Base-by-base conservation (phyloP, 192 early-diverging fungal species). In the Diversispora eburnea region DNA sequence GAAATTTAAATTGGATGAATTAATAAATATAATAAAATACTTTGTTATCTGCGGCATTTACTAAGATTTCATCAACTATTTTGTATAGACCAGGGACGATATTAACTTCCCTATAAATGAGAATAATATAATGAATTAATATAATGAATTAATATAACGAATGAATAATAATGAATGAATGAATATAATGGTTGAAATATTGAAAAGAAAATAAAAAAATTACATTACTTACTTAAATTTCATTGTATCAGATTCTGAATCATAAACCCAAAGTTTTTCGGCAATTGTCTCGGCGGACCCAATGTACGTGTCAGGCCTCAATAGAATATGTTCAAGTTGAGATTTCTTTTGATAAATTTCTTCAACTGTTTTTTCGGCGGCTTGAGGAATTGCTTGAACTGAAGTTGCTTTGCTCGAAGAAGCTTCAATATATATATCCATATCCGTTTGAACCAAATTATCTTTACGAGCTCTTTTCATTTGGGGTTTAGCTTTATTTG, bases 41-140 rank as follows among this genome's bases (percentile, higher is more conserved):
- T 88, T 94, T 93, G 83, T 95, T 95, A 76, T 98, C 94, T 56
- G 92, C 93, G 49, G 93, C 95, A 79, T 97, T 99, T 20, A 99
- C 96, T 12, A 99, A 83, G 70, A 99, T 97, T 79, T 99, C 97
- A 77, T 99, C 97, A 49, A 97, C 92, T 73, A 99, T 99, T 79
- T 99, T 99, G 82, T 96, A 98, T 19, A 99, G 76, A 56, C 96
- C 97, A 47, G 92, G 92, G 3, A 94, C 94, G 81, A 88, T 92
- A 2, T 73, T 89, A 43, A 94, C 87, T 10, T 86, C 78, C 57
- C 90, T 86, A 63, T 88, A 2, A 33, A 33, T 33, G 25, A 33
- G 25, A 33, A 33, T 33, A 33, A 33, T 33, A 33, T 33, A 33
- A 33, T 33, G 25, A 33, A 33, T n/a, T n/a, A n/a, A n/a, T n/a